A percentile compares a stretch with the other conserved stretches of the same genome.
These are phyloP conservation scores for Grosmannia huntii DNA, from an alignment of 2,329 filamentous ascomycete species.

Conservation along the genomic window DNA sequence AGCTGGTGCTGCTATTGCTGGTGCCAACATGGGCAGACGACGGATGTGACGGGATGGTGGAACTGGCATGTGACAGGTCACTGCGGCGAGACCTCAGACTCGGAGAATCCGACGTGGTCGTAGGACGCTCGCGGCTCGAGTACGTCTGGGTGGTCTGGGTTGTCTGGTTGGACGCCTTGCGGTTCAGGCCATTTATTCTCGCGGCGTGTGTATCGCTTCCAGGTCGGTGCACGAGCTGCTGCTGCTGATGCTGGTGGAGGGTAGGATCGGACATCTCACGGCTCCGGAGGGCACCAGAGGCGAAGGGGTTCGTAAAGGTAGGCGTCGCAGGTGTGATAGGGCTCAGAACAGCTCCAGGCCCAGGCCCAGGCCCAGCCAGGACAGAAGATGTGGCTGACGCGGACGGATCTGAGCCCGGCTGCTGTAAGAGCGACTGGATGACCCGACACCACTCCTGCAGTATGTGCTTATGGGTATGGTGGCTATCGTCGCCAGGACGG, in stretches of 20 bases:
- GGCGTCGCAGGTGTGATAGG: constrained; percentile 42
- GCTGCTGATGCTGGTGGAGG: neutral
- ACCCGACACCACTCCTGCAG: constrained; percentile 48
- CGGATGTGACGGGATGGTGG: constrained; percentile 7
- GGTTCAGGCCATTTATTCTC: constrained; percentile 25
- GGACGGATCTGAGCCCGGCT: neutral
- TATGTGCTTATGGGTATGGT: constrained; percentile 21
- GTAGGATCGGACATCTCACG: neutral
- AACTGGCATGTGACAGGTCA: constrained; percentile 35
- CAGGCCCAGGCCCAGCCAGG: constrained; percentile 27
- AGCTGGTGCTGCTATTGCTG: constrained; percentile 4
- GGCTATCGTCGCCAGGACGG: constrained; percentile 36
- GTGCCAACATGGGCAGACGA: constrained; percentile 1
- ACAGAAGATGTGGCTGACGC: constrained; percentile 10
- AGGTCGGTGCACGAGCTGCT: constrained; percentile 23
- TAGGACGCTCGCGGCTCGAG: constrained; percentile 35
- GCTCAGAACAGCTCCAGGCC: constrained; percentile 28
- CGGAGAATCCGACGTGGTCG: constrained; percentile 44
- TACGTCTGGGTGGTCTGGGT: constrained; percentile 22
- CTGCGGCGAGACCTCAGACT: constrained; percentile 50
- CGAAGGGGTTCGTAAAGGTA: constrained; percentile 41
- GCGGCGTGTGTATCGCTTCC: constrained; percentile 28
- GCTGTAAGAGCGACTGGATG: constrained; percentile 31
- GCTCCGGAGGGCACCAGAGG: constrained; percentile 14
- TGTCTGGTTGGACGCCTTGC: constrained; percentile 32